Evolutionary conservation across 2,329 filamentous ascomycete species (phyloP).

Genomic region (Lachnellula subtilissima): DNA sequence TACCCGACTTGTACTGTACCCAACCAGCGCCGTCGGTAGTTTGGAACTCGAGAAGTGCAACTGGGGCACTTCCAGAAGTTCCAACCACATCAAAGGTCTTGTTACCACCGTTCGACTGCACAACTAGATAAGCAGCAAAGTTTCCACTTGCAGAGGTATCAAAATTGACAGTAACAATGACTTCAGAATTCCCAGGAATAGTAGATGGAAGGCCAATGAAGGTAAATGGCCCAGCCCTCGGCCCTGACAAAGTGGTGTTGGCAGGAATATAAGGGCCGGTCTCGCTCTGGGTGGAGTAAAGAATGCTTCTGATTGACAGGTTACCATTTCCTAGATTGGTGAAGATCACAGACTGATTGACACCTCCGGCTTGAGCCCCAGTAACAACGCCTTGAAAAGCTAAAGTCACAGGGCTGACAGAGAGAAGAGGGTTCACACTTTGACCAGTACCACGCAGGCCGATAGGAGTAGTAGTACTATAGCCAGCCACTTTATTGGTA

Average conservation of each 20-base stretch:
- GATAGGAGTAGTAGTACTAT: slow-evolving; percentile 42
- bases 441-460: slow-evolving; percentile 45
- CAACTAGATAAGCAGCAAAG: slow-evolving; percentile 44
- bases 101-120: slow-evolving; percentile 48
- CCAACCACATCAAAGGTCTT: slow-evolving; percentile 44
- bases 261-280: slow-evolving; percentile 38
- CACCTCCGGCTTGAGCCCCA: slow-evolving; percentile 35
- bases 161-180: slow-evolving; percentile 43
- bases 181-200: slow-evolving; percentile 37
- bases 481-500: slow-evolving; percentile 42
- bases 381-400: slow-evolving; percentile 47
- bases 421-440: slow-evolving; percentile 42
- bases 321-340: slow-evolving; percentile 45
- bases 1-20: slow-evolving; percentile 41
- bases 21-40: slow-evolving; percentile 45
- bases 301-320: slow-evolving; percentile 40
- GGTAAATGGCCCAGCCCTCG: slow-evolving; percentile 44
- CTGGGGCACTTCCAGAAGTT: slow-evolving; percentile 44
- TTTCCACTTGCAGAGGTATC: slow-evolving; percentile 43
- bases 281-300: slow-evolving; percentile 31
- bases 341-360: slow-evolving; percentile 42
- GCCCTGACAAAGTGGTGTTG: slow-evolving; percentile 31
- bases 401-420: slow-evolving; percentile 43
- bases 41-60: slow-evolving; percentile 51
- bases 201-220: slow-evolving; percentile 42